Evolutionary conservation across 192 early-diverging fungal genomes (phyloP), one percentile per base, ranked within the genome.

Genomic region (Dissophora globulifera): DNA sequence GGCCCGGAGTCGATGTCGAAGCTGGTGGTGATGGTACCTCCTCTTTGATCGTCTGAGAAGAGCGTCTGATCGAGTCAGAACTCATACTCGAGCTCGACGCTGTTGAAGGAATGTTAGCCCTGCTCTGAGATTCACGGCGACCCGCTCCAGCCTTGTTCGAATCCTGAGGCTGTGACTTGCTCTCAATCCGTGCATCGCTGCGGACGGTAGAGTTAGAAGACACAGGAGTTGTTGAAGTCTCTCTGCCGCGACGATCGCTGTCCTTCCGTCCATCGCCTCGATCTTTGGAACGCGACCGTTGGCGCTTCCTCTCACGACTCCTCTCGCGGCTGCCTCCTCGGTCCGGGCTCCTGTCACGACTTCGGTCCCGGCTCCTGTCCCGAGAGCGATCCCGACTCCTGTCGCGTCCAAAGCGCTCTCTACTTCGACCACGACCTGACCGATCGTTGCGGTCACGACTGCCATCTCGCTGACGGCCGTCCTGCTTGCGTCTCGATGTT

Each of bases 401-500:
- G 15, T 69, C 67, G 2, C 70, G 56, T 19, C 61, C 70, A 54
- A 60, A 65, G 25, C 70, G 62, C 35, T 75, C 70, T 33, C 70
- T 43, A 33, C 70, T 76, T 9, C 72, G 63, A 9, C 50, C 72
- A 29, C 64, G 53, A 23, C 64, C 72, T 19, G 52, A 53, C 2
- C 63, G 63, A 26, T 76, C 63, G 25, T 62, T 76, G 19, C 70
- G 62, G 0, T 76, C 72, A 8, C 64, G 62, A 20, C 72, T 66
- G 23, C 50, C 32, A 38, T 76, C 64, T 41, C 64, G 35, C 40
- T 76, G 57, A 25, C 72, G 41, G 22, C 64, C 52, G 2, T 71
- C 60, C 26, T 60, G 41, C 32, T 71, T 71, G 52, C 69, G 69
- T 26, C 67, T 43, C 0, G 50, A 43, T 12, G 60, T 56, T 12